Evolutionary conservation across 352 stramenopile species (phyloP), one percentile per base, ranked within the genome.

Genomic region (Phytopythium boreale): DNA sequence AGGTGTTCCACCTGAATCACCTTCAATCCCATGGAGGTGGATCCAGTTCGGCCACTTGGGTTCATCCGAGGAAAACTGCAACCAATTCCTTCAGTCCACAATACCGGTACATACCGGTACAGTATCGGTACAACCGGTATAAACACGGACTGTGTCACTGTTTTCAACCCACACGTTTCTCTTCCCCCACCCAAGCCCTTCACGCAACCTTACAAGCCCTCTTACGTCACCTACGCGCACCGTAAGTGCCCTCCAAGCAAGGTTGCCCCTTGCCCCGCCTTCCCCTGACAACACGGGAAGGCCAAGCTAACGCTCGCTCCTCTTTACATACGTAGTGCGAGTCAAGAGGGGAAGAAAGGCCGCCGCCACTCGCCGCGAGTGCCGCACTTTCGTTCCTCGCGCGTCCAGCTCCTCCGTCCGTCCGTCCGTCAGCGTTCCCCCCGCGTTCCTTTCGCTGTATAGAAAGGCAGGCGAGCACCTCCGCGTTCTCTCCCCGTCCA

Each of bases 311-410:
- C 15, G 41, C 41, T 47, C 41, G n/a, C n/a, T 7, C 7, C 41
- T 47, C 41, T 22, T 47, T 49, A 49, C 43, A 20, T 11, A 49
- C 43, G 10, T 11, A 56, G 49, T 37, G 27, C 49, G 27, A 53
- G 47, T 34, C 44, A 27, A 51, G 47, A n/a, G 11, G 17, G 49
- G 27, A 37, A 37, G 27, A 56, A 39, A 17, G 26, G 14, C 22
- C 47, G 14, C 49, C 26, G 9, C 24, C 47, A 27, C 22, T 36
- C 47, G 24, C 12, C 22, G 22, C 26, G 26, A 34, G 47, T 22
- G 22, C 47, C 49, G 49, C 49, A 56, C 49, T 56, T 56, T 56
- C 15, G 26, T 37, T 56, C 49, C 49, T 39, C 49, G 49, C 49
- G 14, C 49, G 24, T 37, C 15, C 49, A 2, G 24, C 41, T n/a